Percentiles rank a stretch among this genome's conserved stretches.
These are phyloP conservation scores for Simplicillium aogashimaense DNA, from an alignment of 2,329 filamentous ascomycete genomes.

Conservation along the genomic window DNA sequence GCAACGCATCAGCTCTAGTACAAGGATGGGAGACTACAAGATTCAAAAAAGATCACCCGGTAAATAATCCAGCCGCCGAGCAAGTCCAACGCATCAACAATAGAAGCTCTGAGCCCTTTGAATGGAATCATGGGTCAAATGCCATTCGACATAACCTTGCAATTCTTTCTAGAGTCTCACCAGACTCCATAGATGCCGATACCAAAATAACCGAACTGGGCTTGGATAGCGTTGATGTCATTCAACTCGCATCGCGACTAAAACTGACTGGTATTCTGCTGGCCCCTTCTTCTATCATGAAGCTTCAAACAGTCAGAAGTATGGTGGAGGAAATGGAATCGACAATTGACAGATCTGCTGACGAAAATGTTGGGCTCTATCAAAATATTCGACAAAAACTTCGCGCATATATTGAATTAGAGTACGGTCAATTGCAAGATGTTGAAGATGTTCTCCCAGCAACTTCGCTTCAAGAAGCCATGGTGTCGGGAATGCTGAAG, in stretches of 20 bases:
- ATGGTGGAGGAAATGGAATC: constrained; percentile 30
- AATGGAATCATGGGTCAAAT: constrained; percentile 47
- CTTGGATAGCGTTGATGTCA: constrained; percentile 84
- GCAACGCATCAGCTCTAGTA: constrained; percentile 4
- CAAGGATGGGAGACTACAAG: constrained; percentile 5
- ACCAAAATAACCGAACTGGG: constrained; percentile 73
- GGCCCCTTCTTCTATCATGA: constrained; percentile 69
- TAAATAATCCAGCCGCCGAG: no score
- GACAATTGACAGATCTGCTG: not conserved
- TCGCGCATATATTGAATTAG: not conserved
- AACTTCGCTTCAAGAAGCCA: constrained; percentile 78
- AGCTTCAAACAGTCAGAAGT: constrained; percentile 53
- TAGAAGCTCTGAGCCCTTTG: constrained; percentile 24
- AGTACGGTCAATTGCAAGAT: constrained; percentile 8
- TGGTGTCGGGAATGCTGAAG: constrained; percentile 72
- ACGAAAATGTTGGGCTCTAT: not conserved
- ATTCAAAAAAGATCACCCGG: no score
- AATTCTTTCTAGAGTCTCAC: constrained; percentile 43
- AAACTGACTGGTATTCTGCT: constrained; percentile 50
- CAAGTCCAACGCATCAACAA: no score
- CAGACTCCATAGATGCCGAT: constrained; percentile 39
- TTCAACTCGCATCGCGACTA: constrained; percentile 69
- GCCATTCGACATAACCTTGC: constrained; percentile 54
- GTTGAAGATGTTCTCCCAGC: constrained; percentile 58
- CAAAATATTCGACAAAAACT: not conserved